Evolutionary conservation across 1,284 basidiomycete genomes (phyloP).

Genomic region (Trichosporon ovoides): DNA sequence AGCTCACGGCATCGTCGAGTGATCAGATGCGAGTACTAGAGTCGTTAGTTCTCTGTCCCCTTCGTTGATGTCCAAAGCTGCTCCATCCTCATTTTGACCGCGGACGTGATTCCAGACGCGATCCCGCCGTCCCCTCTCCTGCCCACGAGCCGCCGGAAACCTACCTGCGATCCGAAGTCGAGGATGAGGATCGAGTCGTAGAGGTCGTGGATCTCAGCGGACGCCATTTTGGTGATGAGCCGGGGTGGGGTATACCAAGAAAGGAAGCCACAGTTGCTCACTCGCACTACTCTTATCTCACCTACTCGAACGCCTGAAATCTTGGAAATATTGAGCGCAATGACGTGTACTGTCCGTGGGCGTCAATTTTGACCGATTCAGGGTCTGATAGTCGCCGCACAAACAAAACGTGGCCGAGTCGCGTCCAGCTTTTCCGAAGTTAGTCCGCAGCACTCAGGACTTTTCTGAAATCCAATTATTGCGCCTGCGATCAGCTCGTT

Average conservation of each 20-base stretch:
- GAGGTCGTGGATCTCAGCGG: slow-evolving; percentile 73
- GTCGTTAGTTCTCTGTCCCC: neutral
- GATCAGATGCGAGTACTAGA: slow-evolving; percentile 94
- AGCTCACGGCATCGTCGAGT: slow-evolving; percentile 98
- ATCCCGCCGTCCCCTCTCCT: neutral
- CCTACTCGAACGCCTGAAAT: neutral
- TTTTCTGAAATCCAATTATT: too few relatives aligned
- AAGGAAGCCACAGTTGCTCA: neutral
- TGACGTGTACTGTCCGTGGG: neutral
- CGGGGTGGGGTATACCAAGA: slow-evolving; percentile 9
- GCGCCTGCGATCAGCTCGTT: too few relatives aligned
- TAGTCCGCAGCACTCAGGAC: neutral
- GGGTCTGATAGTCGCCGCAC: neutral
- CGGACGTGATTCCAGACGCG: neutral
- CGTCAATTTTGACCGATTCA: neutral
- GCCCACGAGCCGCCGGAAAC: neutral
- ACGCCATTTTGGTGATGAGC: slow-evolving; percentile 21
- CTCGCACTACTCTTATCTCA: neutral
- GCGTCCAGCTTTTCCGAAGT: neutral
- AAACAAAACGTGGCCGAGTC: neutral
- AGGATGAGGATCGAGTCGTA: slow-evolving; percentile 96
- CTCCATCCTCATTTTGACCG: too few relatives aligned
- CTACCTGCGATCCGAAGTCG: slow-evolving; percentile 94
- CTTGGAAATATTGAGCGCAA: neutral
- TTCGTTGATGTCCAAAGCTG: neutral